Conservation (phyloP, 75 land plant species). For the Selaginella tamariscina region DNA sequence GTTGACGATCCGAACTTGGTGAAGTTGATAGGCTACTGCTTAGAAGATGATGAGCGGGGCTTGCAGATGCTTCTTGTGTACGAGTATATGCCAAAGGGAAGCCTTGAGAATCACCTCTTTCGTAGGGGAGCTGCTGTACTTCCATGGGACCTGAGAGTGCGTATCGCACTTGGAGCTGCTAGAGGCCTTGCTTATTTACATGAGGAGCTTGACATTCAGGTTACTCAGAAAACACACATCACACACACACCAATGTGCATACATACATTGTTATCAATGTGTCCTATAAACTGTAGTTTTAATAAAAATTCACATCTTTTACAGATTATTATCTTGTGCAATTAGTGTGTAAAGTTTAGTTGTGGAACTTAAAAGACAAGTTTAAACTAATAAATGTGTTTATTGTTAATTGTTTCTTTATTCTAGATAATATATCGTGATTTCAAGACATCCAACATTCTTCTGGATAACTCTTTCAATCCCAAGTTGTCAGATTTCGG, state of each 20-base stretch:
- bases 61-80: constrained; percentile 30
- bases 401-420: too few relatives aligned
- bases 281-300: too few relatives aligned
- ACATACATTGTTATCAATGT: too few relatives aligned
- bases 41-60: constrained; percentile 30
- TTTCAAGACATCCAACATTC: constrained; percentile 80
- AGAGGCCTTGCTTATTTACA: constrained; percentile 54
- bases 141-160: constrained; percentile 47
- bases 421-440: constrained; percentile 53
- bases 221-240: too few relatives aligned
- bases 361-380: too few relatives aligned
- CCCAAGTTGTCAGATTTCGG: constrained; percentile 66
- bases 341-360: too few relatives aligned
- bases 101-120: constrained; percentile 42
- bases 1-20: constrained; percentile 42
- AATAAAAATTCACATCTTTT: too few relatives aligned
- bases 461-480: constrained; percentile 39
- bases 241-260: too few relatives aligned
- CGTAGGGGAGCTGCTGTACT: constrained; percentile 31
- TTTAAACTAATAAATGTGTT: too few relatives aligned
- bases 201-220: constrained; percentile 65
- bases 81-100: constrained; percentile 39
- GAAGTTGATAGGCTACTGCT: constrained; percentile 39
- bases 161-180: constrained; percentile 55
- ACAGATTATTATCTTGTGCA: too few relatives aligned